Evolutionary conservation across 2,329 filamentous ascomycete species (phyloP), one percentile per base, ranked within the genome.

Genomic region (Neopestalotiopsis sp.): DNA sequence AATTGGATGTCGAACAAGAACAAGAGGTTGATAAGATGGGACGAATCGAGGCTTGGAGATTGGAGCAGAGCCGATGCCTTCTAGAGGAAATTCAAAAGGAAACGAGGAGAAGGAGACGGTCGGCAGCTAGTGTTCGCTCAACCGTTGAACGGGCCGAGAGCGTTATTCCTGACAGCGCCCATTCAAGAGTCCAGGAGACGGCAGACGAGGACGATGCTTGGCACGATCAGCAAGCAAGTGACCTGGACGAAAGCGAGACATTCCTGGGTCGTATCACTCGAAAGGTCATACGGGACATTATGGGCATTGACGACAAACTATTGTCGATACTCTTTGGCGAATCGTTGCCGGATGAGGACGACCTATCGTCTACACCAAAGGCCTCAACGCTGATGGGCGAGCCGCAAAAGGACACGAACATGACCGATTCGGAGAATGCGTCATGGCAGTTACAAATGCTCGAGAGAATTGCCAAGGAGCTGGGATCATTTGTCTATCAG

Each of bases 321-420:
- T 86, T 99, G 9, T 93, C 93, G 0, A 90, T 98, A 64, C 90
- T 99, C 9, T 91, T 98, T 68, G 96, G 96, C 13, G 94, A 98
- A 78, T 84, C 89, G 2, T 81, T 97, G 30, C 90, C 91, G 2
- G 82, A 85, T 32, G 81, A 81, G 20, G 82, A 86, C 49, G 80
- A 85, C 69, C 71, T 86, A 10, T 83, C 84, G 12, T 79, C 83
- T 10, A 87, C 84, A 30, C 83, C 86, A 13, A 83, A 82, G 68
- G 83, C 83, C 61, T 83, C 83, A 13, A 75, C 77, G 14, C 69
- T 78, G 14, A 76, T 77, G 49, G 65, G 71, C 70, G 73, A 73
- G 70, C 67, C 68, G 67, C 45, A 75, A 70, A 72, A 76, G 64
- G 70, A 72, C 63, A 71, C 73, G 70, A 70, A 75, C 69, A 71